Percentiles rank a stretch among this genome's conserved stretches.
Evolutionary conservation across 176 grass and related monocot genomes (phyloP).

Genomic region (Cymbopogon citratus): DNA sequence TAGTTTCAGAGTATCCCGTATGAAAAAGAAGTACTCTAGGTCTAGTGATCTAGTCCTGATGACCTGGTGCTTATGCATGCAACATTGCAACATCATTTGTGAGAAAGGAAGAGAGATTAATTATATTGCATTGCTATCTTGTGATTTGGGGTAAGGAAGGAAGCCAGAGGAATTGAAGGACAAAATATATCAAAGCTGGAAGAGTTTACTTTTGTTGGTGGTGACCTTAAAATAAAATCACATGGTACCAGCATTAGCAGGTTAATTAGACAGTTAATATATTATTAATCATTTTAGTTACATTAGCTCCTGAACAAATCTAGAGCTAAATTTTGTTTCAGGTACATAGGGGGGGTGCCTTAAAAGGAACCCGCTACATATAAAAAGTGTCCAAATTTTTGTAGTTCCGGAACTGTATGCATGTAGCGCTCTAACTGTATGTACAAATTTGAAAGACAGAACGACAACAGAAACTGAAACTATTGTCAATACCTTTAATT

Average conservation of each 20-base stretch:
- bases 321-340: background rate
- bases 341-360: background rate
- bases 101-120: too few relatives aligned
- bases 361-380: background rate
- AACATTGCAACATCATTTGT: background rate
- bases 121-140: background rate
- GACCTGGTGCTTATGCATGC: background rate
- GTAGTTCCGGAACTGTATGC: background rate
- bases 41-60: background rate
- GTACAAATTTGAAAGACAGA: background rate
- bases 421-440: background rate
- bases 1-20: background rate
- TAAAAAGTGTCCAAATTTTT: background rate
- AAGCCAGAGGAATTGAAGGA: background rate
- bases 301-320: background rate
- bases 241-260: background rate
- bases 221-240: background rate
- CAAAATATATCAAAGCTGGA: background rate
- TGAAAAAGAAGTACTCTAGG: background rate
- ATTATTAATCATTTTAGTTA: too few relatives aligned
- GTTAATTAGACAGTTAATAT: background rate
- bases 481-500: slow-evolving; percentile 15
- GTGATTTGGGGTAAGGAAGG: background rate
- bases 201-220: background rate
- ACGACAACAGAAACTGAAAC: background rate